Evolutionary conservation across 768 basidiomycete species (phyloP), one percentile per base, ranked within the genome.

Genomic region (Ramaria rubella): DNA sequence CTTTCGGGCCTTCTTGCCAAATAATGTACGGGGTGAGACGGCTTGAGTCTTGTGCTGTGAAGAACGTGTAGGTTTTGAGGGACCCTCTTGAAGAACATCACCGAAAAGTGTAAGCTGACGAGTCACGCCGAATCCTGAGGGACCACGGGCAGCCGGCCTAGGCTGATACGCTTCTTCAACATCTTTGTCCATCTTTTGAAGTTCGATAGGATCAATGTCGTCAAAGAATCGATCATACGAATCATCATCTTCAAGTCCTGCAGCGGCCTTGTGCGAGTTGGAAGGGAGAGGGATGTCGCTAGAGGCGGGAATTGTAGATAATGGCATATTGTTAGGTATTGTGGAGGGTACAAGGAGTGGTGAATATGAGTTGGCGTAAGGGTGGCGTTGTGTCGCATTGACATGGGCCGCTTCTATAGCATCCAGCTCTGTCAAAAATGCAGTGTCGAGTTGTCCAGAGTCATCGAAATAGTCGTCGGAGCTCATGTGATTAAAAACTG

Each of bases 381-480:
- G 61, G 23, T 23, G 48, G 21, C 29, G 24, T 12, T 49, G 57
- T 17, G 48, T 19, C 46, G 61, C 27, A 61, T 61, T 43, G 46
- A 59, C 57, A 64, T 81, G 75, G 15, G 80, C 76, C 9, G 85
- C 82, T 70, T 91, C 87, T 44, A 92, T 83, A 19, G 80, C 77
- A 64, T 87, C 84, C 23, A 91, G 75, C 63, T 86, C 76, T 34
- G 77, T 69, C 6, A 89, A 64, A 3, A 80, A 76, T 33, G 76
- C 79, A 43, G 78, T 77, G 68, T 89, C 79, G 36, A 86, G 64
- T 24, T 56, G 44, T 50, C 74, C 77, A 29, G 69, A 62, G 4
- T 85, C 84, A 59, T 81, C 79, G 65, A 86, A 90, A 65, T 83
- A 88, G 40, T 77, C 83, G 72, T 88, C 87, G 33, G 86, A 88